Evolutionary conservation across 2,329 filamentous ascomycete species (phyloP).

Genomic region (Monosporascus cannonballus): DNA sequence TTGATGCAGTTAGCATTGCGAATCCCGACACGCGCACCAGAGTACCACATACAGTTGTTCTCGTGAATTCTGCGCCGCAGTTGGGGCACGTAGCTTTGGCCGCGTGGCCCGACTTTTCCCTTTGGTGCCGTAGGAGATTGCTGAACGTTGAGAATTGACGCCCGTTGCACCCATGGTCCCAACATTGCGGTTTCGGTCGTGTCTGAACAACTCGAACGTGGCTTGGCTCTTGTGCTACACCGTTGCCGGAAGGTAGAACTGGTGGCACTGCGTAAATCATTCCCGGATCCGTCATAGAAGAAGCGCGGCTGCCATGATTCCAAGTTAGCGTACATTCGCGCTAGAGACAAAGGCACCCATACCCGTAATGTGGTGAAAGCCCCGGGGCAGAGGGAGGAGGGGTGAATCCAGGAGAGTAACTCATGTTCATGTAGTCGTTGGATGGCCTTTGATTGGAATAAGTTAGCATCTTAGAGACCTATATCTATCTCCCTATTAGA

Average conservation of each 20-base stretch:
- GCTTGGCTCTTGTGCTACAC: constrained; percentile 31
- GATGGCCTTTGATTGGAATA: constrained; percentile 13
- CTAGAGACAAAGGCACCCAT: constrained; percentile 13
- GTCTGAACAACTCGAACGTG: constrained; percentile 67
- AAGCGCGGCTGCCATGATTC: constrained; percentile 29
- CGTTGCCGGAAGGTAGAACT: constrained; percentile 29
- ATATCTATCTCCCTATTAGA: background rate
- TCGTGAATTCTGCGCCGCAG: constrained; percentile 88
- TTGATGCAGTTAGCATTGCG: constrained; percentile 24
- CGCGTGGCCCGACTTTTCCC: constrained; percentile 89
- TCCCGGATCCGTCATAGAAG: constrained; percentile 33
- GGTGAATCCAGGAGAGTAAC: constrained; percentile 33
- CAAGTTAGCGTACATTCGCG: constrained; percentile 6
- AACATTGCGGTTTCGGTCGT: constrained; percentile 90
- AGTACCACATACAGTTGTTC: constrained; percentile 49
- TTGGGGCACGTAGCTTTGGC: constrained; percentile 84
- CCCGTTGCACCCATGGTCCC: constrained; percentile 95
- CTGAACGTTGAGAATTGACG: constrained; percentile 95
- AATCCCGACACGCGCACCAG: background rate
- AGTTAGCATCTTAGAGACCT: constrained; percentile 15
- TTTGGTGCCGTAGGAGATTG: constrained; percentile 85
- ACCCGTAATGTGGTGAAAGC: constrained; percentile 35
- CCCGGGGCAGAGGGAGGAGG: constrained; percentile 21
- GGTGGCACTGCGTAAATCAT: constrained; percentile 39
- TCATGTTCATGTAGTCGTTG: constrained; percentile 39